Evolutionary conservation across 1,139 yeast species (phyloP).

Genomic region (Saccharomyces uvarum): DNA sequence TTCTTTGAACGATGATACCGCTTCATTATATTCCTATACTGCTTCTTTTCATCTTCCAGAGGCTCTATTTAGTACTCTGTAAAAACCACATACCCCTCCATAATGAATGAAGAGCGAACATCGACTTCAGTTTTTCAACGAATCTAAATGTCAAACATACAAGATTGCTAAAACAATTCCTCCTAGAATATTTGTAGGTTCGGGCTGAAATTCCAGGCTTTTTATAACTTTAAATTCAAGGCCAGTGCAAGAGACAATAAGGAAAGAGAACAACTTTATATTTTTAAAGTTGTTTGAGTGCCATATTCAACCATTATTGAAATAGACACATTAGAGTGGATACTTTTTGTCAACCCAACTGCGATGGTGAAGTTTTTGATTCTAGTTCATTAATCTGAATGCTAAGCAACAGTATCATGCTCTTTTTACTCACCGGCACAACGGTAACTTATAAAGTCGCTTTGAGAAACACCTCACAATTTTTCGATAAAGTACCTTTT

Average conservation of each 20-base stretch:
- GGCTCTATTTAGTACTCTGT: background rate
- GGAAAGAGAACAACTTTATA: background rate
- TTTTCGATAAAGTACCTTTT: no score
- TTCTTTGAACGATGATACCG: background rate
- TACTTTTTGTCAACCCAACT: background rate
- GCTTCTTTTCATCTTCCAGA: background rate
- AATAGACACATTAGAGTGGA: background rate
- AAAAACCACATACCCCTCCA: background rate
- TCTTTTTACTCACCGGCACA: background rate
- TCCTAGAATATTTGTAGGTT: background rate
- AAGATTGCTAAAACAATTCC: background rate
- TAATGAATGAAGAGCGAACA: background rate
- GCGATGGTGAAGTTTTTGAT: background rate
- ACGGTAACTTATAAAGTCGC: no score
- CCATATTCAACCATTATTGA: background rate
- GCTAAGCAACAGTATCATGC: background rate
- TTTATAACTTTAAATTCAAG: no score
- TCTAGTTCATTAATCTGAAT: background rate
- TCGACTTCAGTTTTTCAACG: background rate
- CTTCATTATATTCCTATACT: background rate
- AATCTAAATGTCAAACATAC: background rate
- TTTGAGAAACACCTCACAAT: no score
- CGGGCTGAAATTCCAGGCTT: background rate
- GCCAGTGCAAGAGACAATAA: background rate
- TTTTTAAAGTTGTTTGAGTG: background rate